Evolutionary conservation across 1,284 basidiomycete genomes (phyloP).

Genomic region (Leccinum discolor): DNA sequence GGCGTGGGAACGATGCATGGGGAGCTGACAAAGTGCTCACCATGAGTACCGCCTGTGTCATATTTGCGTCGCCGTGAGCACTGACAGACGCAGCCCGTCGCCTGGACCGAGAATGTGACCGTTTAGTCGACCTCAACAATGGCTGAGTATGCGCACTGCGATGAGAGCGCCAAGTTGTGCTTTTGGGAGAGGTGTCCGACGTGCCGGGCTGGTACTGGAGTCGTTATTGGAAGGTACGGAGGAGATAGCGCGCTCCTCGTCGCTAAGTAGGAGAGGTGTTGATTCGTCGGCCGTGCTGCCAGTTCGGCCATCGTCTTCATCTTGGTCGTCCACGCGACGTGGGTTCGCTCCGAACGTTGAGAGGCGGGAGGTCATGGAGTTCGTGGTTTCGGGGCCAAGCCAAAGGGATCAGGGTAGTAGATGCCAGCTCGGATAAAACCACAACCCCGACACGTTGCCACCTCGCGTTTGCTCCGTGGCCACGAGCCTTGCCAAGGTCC

Average conservation of each 20-base stretch:
- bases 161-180: conserved; percentile 15
- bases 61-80: conserved; percentile 79
- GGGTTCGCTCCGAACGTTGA: background rate
- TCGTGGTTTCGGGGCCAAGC: background rate
- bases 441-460: background rate
- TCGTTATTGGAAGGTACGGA: background rate
- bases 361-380: background rate
- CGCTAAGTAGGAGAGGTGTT: background rate
- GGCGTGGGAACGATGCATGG: conserved; percentile 10
- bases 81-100: conserved; percentile 58
- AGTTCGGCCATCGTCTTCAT: background rate
- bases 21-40: conserved; percentile 41
- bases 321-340: background rate
- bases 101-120: conserved; percentile 50
- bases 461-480: background rate
- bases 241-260: background rate
- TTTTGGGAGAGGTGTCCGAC: conserved; percentile 14
- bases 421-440: background rate
- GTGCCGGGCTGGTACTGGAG: background rate
- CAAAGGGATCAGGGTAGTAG: background rate
- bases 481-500: background rate
- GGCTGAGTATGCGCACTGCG: conserved; percentile 33
- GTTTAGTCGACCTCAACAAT: conserved; percentile 34
- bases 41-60: conserved; percentile 91
- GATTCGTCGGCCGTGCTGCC: background rate